Evolutionary conservation across 495 filamentous ascomycete genomes (phyloP).

Genomic region (Hypoxylon fragiforme): DNA sequence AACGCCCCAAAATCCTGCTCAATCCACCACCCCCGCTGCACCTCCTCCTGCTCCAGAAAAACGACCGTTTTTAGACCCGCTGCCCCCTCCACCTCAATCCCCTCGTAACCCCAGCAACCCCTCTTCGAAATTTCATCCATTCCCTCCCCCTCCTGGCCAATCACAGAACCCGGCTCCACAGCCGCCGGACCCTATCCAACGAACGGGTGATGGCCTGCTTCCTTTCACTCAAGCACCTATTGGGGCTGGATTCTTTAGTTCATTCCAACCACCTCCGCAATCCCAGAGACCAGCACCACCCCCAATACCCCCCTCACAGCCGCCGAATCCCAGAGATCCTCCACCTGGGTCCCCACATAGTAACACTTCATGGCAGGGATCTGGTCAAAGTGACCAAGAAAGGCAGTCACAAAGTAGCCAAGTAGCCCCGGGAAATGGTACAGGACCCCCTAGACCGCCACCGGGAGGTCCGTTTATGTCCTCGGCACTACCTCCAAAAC

Average conservation of each 20-base stretch:
- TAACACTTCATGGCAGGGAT: too few relatives aligned
- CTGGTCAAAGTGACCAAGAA: neutral
- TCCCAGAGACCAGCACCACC: too few relatives aligned
- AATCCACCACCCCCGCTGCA: neutral
- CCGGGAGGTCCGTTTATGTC: neutral
- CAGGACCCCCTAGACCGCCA: neutral
- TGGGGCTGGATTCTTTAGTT: too few relatives aligned
- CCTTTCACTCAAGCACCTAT: too few relatives aligned
- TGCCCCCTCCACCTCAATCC: neutral
- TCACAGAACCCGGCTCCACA: neutral
- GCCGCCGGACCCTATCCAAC: neutral
- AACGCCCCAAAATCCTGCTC: neutral
- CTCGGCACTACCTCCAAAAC: neutral
- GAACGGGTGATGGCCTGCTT: too few relatives aligned
- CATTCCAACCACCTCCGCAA: neutral
- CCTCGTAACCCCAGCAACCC: neutral
- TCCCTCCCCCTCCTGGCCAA: neutral
- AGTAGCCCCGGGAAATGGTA: neutral
- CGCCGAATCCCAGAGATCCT: too few relatives aligned
- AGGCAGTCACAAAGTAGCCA: neutral
- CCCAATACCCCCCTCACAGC: too few relatives aligned
- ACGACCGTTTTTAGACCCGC: neutral
- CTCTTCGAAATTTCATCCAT: neutral
- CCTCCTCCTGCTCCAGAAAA: neutral
- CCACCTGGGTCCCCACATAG: too few relatives aligned